Percentiles rank a stretch among this genome's conserved stretches.
Conservation (phyloP, 257 asterid species). For the Ajuga chamaepitys region DNA sequence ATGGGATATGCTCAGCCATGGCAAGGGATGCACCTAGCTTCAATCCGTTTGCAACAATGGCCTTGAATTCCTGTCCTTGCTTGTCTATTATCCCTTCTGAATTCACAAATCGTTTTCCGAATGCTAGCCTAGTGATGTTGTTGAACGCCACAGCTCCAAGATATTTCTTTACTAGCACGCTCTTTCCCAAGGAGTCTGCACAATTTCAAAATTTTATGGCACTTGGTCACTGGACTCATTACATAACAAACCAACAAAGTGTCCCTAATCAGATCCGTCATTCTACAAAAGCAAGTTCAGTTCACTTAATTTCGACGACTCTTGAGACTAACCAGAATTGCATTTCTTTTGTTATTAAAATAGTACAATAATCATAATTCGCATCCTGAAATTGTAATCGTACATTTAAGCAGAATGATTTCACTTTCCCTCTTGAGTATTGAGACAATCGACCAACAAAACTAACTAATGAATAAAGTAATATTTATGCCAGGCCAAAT, state of each 20-base stretch:
- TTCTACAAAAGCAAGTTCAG: too few species aligned
- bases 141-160: slow-evolving; percentile 66
- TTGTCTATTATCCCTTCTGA: slow-evolving; percentile 52
- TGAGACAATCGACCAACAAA: not conserved
- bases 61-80: slow-evolving; percentile 71
- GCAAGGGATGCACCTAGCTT: slow-evolving; percentile 67
- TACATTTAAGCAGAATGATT: not conserved
- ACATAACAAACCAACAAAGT: not conserved
- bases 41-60: slow-evolving; percentile 48
- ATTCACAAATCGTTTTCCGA: slow-evolving; percentile 55
- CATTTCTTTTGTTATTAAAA: too few species aligned
- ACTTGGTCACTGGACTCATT: too few species aligned
- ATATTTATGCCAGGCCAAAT: not conserved
- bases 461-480: not conserved
- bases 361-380: too few species aligned
- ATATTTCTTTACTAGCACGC: slow-evolving; percentile 48
- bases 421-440: not conserved
- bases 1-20: slow-evolving; percentile 66
- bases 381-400: too few species aligned
- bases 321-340: too few species aligned
- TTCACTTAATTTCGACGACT: too few species aligned
- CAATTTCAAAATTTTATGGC: not conserved
- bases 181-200: slow-evolving; percentile 45
- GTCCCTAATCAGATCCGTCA: not conserved
- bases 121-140: slow-evolving; percentile 70